A percentile compares a stretch with the other conserved stretches of the same genome.
phyloP scores from a whole-genome alignment of 2,329 filamentous ascomycete genomes.

The Cryphonectria carpinicola region DNA sequence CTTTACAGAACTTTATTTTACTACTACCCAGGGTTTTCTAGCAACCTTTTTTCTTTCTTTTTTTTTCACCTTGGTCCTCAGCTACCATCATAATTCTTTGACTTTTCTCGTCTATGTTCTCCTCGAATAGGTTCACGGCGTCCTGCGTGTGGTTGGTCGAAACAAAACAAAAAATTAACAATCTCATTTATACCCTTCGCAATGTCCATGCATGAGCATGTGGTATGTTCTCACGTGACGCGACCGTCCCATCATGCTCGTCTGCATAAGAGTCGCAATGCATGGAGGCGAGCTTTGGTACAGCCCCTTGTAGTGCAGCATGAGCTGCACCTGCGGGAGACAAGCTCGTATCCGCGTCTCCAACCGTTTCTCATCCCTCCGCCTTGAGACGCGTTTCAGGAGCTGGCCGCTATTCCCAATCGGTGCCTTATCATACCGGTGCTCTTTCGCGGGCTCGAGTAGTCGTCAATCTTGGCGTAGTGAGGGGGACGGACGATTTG shows the following conservation, averaged over 20 bases:
- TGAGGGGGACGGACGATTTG: background rate
- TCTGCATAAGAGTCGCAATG: slow-evolving; percentile 1
- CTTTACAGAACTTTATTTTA: slow-evolving; percentile 31
- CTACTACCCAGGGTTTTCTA: slow-evolving; percentile 29
- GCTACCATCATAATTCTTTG: slow-evolving; percentile 35
- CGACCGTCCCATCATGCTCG: background rate
- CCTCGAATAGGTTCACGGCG: slow-evolving; percentile 22
- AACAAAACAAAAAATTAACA: slow-evolving; percentile 1
- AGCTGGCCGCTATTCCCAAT: background rate
- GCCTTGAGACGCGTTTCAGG: background rate
- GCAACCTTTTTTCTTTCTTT: slow-evolving; percentile 33
- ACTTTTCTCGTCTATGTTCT: slow-evolving; percentile 26
- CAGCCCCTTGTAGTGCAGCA: background rate
- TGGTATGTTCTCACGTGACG: background rate
- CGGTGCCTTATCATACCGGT: background rate
- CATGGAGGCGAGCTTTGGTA: background rate
- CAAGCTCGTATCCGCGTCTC: background rate
- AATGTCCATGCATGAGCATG: background rate
- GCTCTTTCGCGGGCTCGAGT: background rate
- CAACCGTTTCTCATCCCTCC: background rate
- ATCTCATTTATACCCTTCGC: slow-evolving; percentile 3
- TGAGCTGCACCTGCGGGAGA: background rate
- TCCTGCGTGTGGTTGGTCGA: slow-evolving; percentile 15
- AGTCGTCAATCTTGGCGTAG: background rate
- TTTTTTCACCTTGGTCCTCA: slow-evolving; percentile 33